Percentiles rank a stretch among this genome's conserved stretches.
Conservation (phyloP, 2,329 filamentous ascomycete genomes). For the Aureobasidium lini region DNA sequence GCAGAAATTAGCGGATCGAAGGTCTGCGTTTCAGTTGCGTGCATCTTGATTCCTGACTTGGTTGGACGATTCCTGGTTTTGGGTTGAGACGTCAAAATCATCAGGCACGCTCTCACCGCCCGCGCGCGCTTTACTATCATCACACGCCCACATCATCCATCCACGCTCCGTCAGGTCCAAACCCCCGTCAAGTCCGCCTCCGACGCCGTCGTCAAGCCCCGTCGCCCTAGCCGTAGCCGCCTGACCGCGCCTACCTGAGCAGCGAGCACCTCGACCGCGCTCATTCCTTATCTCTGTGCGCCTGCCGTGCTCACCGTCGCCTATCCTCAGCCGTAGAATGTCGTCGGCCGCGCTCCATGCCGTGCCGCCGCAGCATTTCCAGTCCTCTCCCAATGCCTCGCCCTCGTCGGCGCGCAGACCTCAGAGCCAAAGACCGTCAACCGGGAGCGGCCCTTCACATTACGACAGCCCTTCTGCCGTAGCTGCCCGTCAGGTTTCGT, state of each 20-base stretch:
- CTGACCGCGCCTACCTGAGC: neutral
- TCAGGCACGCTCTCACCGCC: conserved; percentile 3
- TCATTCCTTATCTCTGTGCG: neutral
- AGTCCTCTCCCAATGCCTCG: conserved; percentile 22
- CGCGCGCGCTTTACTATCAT: conserved; percentile 8
- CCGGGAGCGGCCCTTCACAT: conserved; percentile 35
- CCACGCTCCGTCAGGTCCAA: neutral
- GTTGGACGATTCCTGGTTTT: neutral
- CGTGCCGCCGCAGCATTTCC: conserved; percentile 20
- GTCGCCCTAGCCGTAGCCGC: neutral
- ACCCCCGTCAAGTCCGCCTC: neutral
- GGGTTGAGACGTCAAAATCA: neutral
- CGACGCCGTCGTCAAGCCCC: neutral
- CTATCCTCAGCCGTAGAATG: conserved; percentile 19
- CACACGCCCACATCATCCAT: conserved; percentile 7
- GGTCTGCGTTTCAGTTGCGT: conserved; percentile 8
- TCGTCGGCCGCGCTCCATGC: conserved; percentile 28
- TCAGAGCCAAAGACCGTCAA: conserved; percentile 29
- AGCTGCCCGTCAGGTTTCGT: conserved; percentile 15
- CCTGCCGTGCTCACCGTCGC: neutral
- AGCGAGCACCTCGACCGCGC: neutral
- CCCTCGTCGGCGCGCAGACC: conserved; percentile 31
- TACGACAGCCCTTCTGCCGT: conserved; percentile 25
- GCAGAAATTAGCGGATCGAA: conserved; percentile 14
- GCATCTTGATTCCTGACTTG: neutral